Conservation (phyloP, 1,284 basidiomycete genomes). For the Sphagnurus paluster region DNA sequence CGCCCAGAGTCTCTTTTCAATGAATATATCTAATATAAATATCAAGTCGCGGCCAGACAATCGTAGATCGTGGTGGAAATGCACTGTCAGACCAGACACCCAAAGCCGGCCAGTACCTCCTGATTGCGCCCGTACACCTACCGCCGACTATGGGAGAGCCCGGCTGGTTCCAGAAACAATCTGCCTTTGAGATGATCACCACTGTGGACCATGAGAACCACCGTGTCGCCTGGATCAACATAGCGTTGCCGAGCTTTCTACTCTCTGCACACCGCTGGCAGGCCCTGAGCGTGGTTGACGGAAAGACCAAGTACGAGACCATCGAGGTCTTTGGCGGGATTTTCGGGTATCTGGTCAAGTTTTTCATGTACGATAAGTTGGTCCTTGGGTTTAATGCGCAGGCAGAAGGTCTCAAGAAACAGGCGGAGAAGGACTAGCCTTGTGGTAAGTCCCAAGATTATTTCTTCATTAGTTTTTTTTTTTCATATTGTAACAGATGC, state of each 20-base stretch:
- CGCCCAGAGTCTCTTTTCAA: conserved; percentile 14
- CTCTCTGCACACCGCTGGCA: conserved; percentile 65
- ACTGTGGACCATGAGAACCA: conserved; percentile 50
- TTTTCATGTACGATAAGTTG: conserved; percentile 45
- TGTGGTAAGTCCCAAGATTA: too few relatives aligned
- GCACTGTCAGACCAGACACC: conserved; percentile 50
- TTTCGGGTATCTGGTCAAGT: conserved; percentile 54
- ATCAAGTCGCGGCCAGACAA: conserved; percentile 52
- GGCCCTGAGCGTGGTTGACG: conserved; percentile 48
- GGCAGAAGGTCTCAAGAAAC: conserved; percentile 56
- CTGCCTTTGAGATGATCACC: conserved; percentile 43
- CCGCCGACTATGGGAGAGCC: conserved; percentile 44
- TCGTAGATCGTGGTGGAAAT: conserved; percentile 43
- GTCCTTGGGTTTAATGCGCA: conserved; percentile 51
- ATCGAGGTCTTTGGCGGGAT: conserved; percentile 61
- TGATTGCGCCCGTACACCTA: conserved; percentile 54
- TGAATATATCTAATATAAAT: not conserved
- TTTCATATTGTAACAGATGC: too few relatives aligned
- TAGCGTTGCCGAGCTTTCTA: conserved; percentile 46
- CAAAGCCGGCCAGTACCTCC: conserved; percentile 43
- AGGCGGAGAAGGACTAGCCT: conserved; percentile 41
- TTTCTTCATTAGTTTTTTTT: too few relatives aligned
- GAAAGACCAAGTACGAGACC: conserved; percentile 64
- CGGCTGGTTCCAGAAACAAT: conserved; percentile 25
- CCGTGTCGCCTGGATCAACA: conserved; percentile 57